Base-by-base conservation (phyloP, 345 rosid genomes). In the Aquilaria sinensis region DNA sequence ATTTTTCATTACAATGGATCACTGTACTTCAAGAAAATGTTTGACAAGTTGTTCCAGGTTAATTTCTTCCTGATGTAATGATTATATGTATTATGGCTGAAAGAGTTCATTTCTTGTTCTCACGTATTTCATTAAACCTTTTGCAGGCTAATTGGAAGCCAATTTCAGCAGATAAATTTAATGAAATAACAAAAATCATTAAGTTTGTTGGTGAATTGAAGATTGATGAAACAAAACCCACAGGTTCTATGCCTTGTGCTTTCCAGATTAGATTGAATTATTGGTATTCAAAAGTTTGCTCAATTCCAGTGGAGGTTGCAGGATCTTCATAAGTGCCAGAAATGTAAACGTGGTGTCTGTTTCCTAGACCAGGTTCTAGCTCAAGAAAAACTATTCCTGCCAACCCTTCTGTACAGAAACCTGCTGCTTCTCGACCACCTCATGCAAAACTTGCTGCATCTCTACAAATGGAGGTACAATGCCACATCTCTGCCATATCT, bases 11-110 rank as follows among this genome's bases (percentile, higher is more conserved):
- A 79, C 51, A 86, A 90, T 34, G 99, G 99, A 53, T 73, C 86
- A 51, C 70, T 86, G 64, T 78, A 76, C 82, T 94, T 76, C 72
- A 82, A 85, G 80, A 88, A 82, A 79, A 78, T 72, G 85, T 88
- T 90, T 78, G 94, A 85, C 78, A 90, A 78, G 77, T 78, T 94
- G 63, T 94, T 86, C 73, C 97, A 90, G 96, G 99, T 83, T 63
- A 34, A 77, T 67, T 32, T 65, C 64, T 23, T 64, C 48, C 52
- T 45, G 5, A 29, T 12, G 13, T 34, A 23, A 7, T 33, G 12
- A 16, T 51, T 47, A 47, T 70, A 23, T 23, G 23, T 23, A 15
- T 9, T 37, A 37, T 37, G 8, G 43, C 43, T 37, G 5, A 37
- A 0, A 37, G 5, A 37, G 43, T 37, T 37, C 43, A 37, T 8